Evolutionary conservation across 2,329 filamentous ascomycete genomes (phyloP), one percentile per base, ranked within the genome.

Genomic region (Teratosphaeria nubilosa): DNA sequence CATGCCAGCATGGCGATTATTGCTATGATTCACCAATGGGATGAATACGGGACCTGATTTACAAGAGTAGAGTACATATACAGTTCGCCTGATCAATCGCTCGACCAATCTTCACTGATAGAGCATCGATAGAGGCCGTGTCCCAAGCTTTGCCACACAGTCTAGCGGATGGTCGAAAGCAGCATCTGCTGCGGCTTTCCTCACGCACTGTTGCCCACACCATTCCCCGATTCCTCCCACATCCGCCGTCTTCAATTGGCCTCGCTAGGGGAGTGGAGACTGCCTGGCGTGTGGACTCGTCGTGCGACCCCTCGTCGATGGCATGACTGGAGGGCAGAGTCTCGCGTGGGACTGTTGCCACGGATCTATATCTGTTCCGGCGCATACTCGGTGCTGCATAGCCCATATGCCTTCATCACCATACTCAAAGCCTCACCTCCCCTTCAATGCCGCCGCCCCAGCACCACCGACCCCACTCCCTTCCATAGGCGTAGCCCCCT

Each of bases 401-500:
- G 16, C 16, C 34, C 11, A 41, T 16, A 48, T 22, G 6, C 20
- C 41, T 20, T 10, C 20, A 16, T n/a, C 41, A 48, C 20, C n/a
- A 20, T 20, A 7, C 9, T 11, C 20, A 6, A 53, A 0, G 13
- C 16, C 14, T 57, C 58, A 63, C 54, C 56, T 59, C 20, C 61
- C 59, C 14, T 51, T 53, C 31, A 62, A 34, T 4, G 60, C 48
- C 50, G 60, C 56, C 48, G 54, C 55, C 9, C 58, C 58, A 25
- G 56, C 60, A 41, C 59, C 60, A 32, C 56, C 56, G 5, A 51
- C 56, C 4, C 24, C 53, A 10, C 50, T 53, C 11, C 50, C 22
- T 27, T 66, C 59, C 60, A 69, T 63, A 10, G 59, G 57, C 53
- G 63, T 64, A 71, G 70, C 71, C 13, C 75, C 75, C 69, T 80